Percentiles rank a stretch among this genome's conserved stretches.
Conservation (phyloP, 352 stramenopile species). For the Globisporangium iwayamae region DNA sequence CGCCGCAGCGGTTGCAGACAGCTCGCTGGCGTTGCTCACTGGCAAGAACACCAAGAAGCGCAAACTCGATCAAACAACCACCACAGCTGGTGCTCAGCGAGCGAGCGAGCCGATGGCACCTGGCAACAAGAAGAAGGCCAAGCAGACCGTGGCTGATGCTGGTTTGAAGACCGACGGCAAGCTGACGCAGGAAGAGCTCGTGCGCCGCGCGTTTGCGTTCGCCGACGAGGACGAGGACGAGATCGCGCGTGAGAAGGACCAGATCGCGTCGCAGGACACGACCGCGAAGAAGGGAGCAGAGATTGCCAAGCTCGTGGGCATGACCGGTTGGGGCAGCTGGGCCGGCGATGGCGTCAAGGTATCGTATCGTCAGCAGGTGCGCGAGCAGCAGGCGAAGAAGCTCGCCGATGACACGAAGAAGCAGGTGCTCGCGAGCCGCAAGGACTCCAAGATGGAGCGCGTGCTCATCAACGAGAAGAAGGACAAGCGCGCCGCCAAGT, state of each 20-base stretch:
- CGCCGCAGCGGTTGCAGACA: conserved; percentile 18
- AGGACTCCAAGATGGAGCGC: conserved; percentile 64
- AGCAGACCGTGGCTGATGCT: conserved; percentile 24
- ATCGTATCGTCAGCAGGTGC: conserved; percentile 83
- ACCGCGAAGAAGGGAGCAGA: conserved; percentile 74
- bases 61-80: conserved; percentile 27
- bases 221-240: conserved; percentile 90
- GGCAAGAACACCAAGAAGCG: conserved; percentile 41
- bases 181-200: conserved; percentile 90
- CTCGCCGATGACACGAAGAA: conserved; percentile 67
- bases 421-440: conserved; percentile 58
- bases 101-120: conserved; percentile 9
- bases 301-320: conserved; percentile 75
- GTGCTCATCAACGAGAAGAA: conserved; percentile 89
- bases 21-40: conserved; percentile 17
- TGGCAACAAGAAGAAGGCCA: conserved; percentile 40
- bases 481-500: conserved; percentile 86
- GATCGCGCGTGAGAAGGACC: conserved; percentile 92
- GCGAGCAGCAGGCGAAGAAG: conserved; percentile 74
- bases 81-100: conserved; percentile 8
- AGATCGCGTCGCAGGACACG: conserved; percentile 56
- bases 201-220: conserved; percentile 94
- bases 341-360: conserved; percentile 71
- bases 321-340: conserved; percentile 92
- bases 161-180: conserved; percentile 19